Percentiles rank a stretch among this genome's conserved stretches.
Conservation (phyloP, 202 grass and related monocot species). For the Miscanthus sacchariflorus region DNA sequence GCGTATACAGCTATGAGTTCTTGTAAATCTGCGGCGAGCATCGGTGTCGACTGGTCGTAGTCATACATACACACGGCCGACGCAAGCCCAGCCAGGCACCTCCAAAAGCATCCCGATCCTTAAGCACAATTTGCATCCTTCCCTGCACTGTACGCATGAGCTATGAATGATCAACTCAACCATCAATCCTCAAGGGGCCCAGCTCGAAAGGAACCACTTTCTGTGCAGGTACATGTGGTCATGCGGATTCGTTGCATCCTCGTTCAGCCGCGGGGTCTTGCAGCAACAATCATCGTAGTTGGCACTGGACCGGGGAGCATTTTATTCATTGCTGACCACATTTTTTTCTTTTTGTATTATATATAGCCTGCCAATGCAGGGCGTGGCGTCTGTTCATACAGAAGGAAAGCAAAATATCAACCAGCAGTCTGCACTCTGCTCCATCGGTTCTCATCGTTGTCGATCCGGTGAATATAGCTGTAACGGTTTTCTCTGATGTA, state of each 20-base stretch:
- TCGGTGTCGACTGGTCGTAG: no score
- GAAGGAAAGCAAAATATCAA: conserved; percentile 48
- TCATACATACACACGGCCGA: not conserved
- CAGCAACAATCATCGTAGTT: conserved; percentile 17
- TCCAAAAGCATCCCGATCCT: not conserved
- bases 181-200: conserved; percentile 10
- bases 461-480: conserved; percentile 71
- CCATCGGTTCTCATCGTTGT: conserved; percentile 70
- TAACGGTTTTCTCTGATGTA: conserved; percentile 81
- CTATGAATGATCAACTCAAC: not conserved
- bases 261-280: not conserved
- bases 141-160: not conserved
- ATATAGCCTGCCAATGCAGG: not conserved
- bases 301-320: conserved; percentile 16
- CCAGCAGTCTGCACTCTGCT: conserved; percentile 64
- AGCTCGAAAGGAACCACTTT: not conserved
- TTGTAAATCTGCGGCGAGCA: not conserved
- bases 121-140: conserved; percentile 14
- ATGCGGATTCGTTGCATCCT: conserved; percentile 14
- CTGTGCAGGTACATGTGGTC: conserved; percentile 19
- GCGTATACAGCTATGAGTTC: no score
- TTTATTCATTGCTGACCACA: not conserved
- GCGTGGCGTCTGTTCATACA: not conserved
- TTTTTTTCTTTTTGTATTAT: conserved; percentile 2
- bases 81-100: not conserved